phyloP scores from a whole-genome alignment of 2,329 filamentous ascomycete species.

The Fusarium falciforme region DNA sequence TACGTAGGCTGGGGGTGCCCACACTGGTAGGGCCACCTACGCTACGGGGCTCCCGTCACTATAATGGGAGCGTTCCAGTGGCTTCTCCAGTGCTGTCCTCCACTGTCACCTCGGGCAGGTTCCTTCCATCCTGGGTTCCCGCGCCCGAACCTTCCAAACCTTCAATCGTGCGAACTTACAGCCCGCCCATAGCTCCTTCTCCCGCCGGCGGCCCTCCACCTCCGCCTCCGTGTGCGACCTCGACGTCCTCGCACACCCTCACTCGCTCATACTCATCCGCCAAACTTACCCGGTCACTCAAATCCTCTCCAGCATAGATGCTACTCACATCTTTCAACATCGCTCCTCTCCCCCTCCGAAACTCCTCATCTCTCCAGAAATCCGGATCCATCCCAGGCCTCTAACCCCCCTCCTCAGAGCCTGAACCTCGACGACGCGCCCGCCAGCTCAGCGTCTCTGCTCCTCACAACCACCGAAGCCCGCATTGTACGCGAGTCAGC shows the following conservation, averaged over 20 bases:
- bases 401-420: constrained; percentile 26
- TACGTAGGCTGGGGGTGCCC: background rate
- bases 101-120: constrained; percentile 10
- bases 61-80: constrained; percentile 4
- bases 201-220: constrained; percentile 17
- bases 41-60: constrained; percentile 8
- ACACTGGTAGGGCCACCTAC: background rate
- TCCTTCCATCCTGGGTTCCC: constrained; percentile 11
- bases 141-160: constrained; percentile 34
- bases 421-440: constrained; percentile 29
- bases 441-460: constrained; percentile 22
- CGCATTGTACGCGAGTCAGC: constrained; percentile 20
- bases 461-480: constrained; percentile 18
- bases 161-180: constrained; percentile 29
- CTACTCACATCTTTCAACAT: background rate
- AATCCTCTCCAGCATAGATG: constrained; percentile 9
- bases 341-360: background rate
- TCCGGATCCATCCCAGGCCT: background rate
- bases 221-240: constrained; percentile 28
- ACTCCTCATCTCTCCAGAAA: constrained; percentile 25
- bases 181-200: constrained; percentile 2
- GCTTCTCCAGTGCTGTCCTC: constrained; percentile 4
- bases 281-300: constrained; percentile 16
- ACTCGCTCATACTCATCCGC: constrained; percentile 12
- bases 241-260: constrained; percentile 18